These are phyloP conservation scores for Aspergillus sp. DNA, from an alignment of 2,329 filamentous ascomycete species.

Conservation along the genomic window DNA sequence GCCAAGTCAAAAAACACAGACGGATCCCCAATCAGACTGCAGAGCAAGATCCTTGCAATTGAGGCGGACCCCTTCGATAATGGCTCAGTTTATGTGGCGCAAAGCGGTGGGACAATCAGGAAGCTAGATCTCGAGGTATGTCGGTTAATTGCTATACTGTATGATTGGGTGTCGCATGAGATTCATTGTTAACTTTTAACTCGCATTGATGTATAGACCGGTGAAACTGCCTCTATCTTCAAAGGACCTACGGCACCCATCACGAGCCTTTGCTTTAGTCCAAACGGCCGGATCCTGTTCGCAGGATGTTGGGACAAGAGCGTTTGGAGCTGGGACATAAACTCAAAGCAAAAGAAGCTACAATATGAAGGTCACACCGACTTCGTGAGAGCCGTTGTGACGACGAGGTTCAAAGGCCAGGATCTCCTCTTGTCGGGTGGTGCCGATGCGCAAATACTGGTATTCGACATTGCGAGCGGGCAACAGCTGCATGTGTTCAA, in stretches of 20 bases:
- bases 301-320: conserved; percentile 94
- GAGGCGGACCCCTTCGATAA: conserved; percentile 64
- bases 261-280: conserved; percentile 69
- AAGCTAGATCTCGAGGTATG: conserved; percentile 74
- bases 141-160: conserved; percentile 46
- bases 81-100: conserved; percentile 72
- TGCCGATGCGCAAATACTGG: conserved; percentile 75
- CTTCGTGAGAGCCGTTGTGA: conserved; percentile 82
- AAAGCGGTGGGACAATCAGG: conserved; percentile 79
- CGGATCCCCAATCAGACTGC: conserved; percentile 76
- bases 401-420: conserved; percentile 59
- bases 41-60: conserved; percentile 82
- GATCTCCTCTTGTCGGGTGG: conserved; percentile 71
- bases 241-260: conserved; percentile 77
- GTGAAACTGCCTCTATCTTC: conserved; percentile 54
- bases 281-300: conserved; percentile 63
- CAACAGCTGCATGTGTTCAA: conserved; percentile 72
- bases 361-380: conserved; percentile 78
- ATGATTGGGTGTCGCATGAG: conserved; percentile 6
- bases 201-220: conserved; percentile 35
- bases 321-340: conserved; percentile 79
- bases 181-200: conserved; percentile 14
- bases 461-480: conserved; percentile 75
- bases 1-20: conserved; percentile 76
- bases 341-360: conserved; percentile 53